Evolutionary conservation across 2,329 filamentous ascomycete species (phyloP).

Genomic region (Fusarium verrucosum): DNA sequence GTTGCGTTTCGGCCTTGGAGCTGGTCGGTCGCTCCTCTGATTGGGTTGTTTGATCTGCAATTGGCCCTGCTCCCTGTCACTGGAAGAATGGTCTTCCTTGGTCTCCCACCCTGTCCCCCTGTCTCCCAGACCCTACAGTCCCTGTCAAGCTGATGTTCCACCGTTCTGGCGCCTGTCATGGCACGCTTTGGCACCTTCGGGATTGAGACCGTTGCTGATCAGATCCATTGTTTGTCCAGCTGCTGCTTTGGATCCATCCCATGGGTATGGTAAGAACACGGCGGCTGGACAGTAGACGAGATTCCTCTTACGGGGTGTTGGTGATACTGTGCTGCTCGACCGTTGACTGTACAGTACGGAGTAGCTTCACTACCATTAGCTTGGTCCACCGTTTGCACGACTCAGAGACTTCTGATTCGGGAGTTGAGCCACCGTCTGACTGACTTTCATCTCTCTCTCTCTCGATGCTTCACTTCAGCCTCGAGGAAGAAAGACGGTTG

Average conservation of each 20-base stretch:
- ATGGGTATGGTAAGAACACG: background rate
- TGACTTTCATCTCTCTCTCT: constrained; percentile 4
- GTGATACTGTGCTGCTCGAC: background rate
- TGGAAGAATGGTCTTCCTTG: constrained; percentile 28
- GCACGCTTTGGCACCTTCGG: constrained; percentile 1
- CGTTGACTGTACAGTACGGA: background rate
- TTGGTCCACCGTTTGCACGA: constrained; percentile 14
- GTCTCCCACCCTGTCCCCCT: constrained; percentile 7
- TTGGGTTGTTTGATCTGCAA: constrained; percentile 18
- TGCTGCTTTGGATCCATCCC: background rate
- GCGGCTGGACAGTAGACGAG: background rate
- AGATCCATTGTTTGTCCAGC: constrained; percentile 22
- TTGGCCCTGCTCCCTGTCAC: constrained; percentile 20
- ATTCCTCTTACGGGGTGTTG: background rate
- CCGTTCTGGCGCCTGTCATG: constrained; percentile 34
- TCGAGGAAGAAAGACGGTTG: constrained; percentile 19
- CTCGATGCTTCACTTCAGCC: constrained; percentile 4
- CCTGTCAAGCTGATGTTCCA: constrained; percentile 37
- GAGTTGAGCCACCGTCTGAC: background rate
- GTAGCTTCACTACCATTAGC: background rate
- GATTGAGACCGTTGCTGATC: constrained; percentile 32
- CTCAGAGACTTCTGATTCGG: constrained; percentile 11
- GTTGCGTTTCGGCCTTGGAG: constrained; percentile 35
- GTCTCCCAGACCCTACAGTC: constrained; percentile 1
- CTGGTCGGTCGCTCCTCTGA: background rate